Evolutionary conservation across 2,329 filamentous ascomycete species (phyloP).

Genomic region (Talaromyces sp.): DNA sequence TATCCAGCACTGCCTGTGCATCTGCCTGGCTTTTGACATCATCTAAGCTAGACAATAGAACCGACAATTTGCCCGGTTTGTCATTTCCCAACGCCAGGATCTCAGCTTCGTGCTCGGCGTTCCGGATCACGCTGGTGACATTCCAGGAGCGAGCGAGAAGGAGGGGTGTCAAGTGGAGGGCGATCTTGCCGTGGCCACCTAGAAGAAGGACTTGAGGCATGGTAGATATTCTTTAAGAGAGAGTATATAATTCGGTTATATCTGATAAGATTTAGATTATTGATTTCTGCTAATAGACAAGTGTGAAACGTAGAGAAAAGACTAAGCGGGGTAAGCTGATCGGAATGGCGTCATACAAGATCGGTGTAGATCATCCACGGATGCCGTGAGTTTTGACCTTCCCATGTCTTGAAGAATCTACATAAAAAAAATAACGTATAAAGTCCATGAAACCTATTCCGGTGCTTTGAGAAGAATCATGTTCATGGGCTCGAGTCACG

Average conservation of each 20-base stretch:
- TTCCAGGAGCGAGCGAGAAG: conserved; percentile 71
- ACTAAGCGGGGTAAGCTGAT: not conserved
- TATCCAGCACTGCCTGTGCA: conserved; percentile 58
- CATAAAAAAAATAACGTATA: too few species aligned
- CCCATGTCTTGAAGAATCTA: not conserved
- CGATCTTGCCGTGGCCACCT: conserved; percentile 77
- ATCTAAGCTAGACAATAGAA: conserved; percentile 67
- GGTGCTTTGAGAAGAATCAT: not conserved
- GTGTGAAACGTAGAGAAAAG: not conserved
- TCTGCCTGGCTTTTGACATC: conserved; percentile 62
- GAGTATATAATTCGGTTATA: not conserved
- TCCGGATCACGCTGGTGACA: conserved; percentile 74
- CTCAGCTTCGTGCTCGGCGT: conserved; percentile 61
- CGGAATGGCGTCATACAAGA: not conserved
- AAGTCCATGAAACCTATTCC: not conserved
- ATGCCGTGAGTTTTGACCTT: not conserved
- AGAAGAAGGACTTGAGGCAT: conserved; percentile 62
- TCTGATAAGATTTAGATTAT: not conserved
- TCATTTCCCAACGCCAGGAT: conserved; percentile 60
- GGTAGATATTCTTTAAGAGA: not conserved
- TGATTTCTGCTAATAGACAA: not conserved
- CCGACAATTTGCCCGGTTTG: conserved; percentile 61
- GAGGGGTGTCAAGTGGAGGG: conserved; percentile 69
- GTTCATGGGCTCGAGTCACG: not conserved
- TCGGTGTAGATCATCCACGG: not conserved